These are phyloP conservation scores for Crithidia thermophila DNA, from an alignment of 208 protist species.

Conservation along the genomic window DNA sequence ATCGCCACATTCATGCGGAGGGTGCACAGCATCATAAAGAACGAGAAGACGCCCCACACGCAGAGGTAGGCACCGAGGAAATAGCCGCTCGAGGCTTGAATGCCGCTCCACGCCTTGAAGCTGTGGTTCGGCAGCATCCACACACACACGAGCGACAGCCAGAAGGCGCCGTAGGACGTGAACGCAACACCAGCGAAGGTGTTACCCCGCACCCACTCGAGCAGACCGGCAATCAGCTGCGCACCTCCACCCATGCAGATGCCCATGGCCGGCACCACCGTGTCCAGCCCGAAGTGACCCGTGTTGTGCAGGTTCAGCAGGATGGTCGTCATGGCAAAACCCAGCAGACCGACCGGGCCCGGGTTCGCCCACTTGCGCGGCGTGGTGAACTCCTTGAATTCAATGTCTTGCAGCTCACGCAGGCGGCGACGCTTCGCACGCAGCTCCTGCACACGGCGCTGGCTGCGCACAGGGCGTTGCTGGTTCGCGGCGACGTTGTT, in stretches of 20 bases:
- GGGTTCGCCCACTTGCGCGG: slow-evolving; percentile 28
- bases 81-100: slow-evolving; percentile 7
- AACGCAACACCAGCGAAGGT: slow-evolving; percentile 43
- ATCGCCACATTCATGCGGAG: slow-evolving; percentile 8
- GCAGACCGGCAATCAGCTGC: slow-evolving; percentile 50
- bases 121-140: slow-evolving; percentile 36
- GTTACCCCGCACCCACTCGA: slow-evolving; percentile 45
- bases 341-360: slow-evolving; percentile 40
- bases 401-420: slow-evolving; percentile 1
- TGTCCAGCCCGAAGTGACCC: slow-evolving; percentile 33
- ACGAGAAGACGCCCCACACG: slow-evolving; percentile 16
- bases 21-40: slow-evolving; percentile 22
- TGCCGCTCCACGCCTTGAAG: background rate
- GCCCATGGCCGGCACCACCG: slow-evolving; percentile 33
- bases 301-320: slow-evolving; percentile 49
- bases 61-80: slow-evolving; percentile 10
- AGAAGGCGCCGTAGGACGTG: slow-evolving; percentile 45
- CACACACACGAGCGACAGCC: slow-evolving; percentile 32
- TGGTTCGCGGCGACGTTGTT: background rate
- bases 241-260: slow-evolving; percentile 48
- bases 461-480: background rate
- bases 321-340: slow-evolving; percentile 59
- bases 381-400: background rate
- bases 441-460: background rate
- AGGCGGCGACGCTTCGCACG: background rate